A percentile compares a stretch with the other conserved stretches of the same genome.
These are phyloP conservation scores for Cytospora piceicola DNA, from an alignment of 2,329 filamentous ascomycete species.

Conservation along the genomic window DNA sequence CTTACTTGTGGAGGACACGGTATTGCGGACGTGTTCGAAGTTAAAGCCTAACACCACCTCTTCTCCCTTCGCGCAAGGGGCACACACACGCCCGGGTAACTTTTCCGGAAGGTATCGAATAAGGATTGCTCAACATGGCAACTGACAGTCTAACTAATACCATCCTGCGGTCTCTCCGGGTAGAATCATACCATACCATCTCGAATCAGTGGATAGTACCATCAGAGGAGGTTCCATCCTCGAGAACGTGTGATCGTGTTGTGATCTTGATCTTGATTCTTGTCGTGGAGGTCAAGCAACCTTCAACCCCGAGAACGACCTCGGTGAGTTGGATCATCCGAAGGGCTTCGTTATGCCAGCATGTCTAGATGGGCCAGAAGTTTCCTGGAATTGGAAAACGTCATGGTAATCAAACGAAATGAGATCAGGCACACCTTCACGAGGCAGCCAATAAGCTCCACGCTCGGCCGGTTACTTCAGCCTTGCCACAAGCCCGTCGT, in stretches of 20 bases:
- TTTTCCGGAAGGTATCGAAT: conserved; percentile 1
- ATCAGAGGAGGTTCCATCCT: conserved; percentile 2
- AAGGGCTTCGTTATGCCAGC: neutral
- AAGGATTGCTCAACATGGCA: neutral
- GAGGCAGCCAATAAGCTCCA: conserved; percentile 24
- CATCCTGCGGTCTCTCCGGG: conserved; percentile 22
- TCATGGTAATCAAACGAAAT: conserved; percentile 20
- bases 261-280: neutral
- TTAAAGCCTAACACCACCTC: neutral
- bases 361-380: neutral
- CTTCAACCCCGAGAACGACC: neutral
- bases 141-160: conserved; percentile 20
- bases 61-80: neutral
- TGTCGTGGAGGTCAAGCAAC: neutral
- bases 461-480: conserved; percentile 12
- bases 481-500: conserved; percentile 22
- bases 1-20: conserved; percentile 9
- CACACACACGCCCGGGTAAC: conserved; percentile 2
- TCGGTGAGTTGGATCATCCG: neutral
- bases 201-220: neutral
- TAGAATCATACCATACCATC: neutral
- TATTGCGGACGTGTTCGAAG: conserved; percentile 9
- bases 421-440: conserved; percentile 7
- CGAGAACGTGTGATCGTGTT: conserved; percentile 6
- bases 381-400: conserved; percentile 22